Evolutionary conservation across 2,329 filamentous ascomycete genomes (phyloP), one percentile per base, ranked within the genome.

Genomic region (Tolypocladium ovalisporum): DNA sequence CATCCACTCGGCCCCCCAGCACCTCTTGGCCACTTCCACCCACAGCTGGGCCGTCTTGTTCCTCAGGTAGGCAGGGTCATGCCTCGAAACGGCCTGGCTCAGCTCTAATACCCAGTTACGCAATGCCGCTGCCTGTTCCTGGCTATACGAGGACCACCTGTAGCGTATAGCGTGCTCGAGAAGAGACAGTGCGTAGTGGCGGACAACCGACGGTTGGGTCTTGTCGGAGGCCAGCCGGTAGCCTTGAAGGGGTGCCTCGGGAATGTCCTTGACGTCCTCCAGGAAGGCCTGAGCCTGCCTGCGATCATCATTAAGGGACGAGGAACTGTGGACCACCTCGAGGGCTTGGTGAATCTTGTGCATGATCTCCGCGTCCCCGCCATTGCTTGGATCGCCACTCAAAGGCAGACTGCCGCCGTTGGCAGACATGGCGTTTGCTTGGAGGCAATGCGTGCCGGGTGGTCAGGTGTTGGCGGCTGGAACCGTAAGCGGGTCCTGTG

Each of bases 21-120:
- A 89, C 65, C 93, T 83, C 76, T 97, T 97, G 44, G 92, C 91
- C 56, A 96, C 79, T 71, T 97, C 94, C 9, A 92, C 89, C 94
- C 94, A 99, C 60, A 99, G 76, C 73, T 96, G 88, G 34, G 90
- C 90, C 37, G 94, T 87, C 75, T 99, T 99, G 78, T 96, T 97
- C 64, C 93, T 83, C 62, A 97, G 77, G 69, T 92, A 99, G 36
- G 81, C 72, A 3, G 90, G 89, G 68, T 97, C 93, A 24, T 85
- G 80, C 52, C 81, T 80, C 6, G 83, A 79, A 49, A 95, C 78
- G 60, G 81, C 80, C 66, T 88, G 83, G 15, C 90, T 89, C 15
- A 99, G 84, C 68, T 87, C 80, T 57, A 96, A 74, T 49, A 96
- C 84, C 82, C 92, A 94, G 58, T 79, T 79, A 54, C 89, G 84